A percentile compares a stretch with the other conserved stretches of the same genome.
phyloP scores from a whole-genome alignment of 139 green algal species.

The Eudorina sp. region DNA sequence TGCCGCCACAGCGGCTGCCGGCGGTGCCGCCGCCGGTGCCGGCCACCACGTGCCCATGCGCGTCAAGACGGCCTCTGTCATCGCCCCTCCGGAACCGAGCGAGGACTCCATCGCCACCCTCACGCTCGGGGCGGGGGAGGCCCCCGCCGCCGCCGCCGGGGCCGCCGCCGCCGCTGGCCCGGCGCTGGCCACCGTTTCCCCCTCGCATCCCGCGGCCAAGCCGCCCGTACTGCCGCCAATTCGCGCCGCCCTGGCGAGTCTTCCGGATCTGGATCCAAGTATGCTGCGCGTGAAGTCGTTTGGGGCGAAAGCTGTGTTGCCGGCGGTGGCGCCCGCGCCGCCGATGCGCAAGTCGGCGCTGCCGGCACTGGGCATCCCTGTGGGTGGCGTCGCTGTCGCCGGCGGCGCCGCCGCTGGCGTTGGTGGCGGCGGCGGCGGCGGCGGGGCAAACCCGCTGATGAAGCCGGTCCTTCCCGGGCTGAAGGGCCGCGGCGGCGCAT shows the following conservation, averaged over 20 bases:
- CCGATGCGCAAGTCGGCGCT: not conserved
- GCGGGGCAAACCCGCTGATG: not conserved
- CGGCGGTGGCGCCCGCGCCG: not conserved
- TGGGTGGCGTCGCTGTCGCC: not conserved
- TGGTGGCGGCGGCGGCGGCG: not conserved
- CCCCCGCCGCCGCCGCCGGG: not conserved
- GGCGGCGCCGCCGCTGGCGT: not conserved
- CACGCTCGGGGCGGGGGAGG: not conserved
- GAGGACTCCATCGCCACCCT: not conserved
- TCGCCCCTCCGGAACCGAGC: not conserved
- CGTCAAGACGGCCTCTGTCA: constrained; percentile 12
- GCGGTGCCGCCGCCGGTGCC: not conserved
- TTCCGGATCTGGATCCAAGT: not conserved
- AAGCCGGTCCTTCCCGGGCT: constrained; percentile 14
- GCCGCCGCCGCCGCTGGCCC: not conserved
- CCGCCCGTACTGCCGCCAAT: constrained; percentile 20
- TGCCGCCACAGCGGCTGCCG: not conserved
- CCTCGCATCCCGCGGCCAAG: not conserved
- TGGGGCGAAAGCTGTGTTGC: not conserved
- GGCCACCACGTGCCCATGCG: not conserved
- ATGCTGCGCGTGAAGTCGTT: not conserved
- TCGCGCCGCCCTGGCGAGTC: not conserved
- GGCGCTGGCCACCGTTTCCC: not conserved
- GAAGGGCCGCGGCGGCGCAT: not conserved
- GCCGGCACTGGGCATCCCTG: not conserved